Evolutionary conservation across 2,329 filamentous ascomycete genomes (phyloP), one percentile per base, ranked within the genome.

Genomic region (Penicillium sp.): DNA sequence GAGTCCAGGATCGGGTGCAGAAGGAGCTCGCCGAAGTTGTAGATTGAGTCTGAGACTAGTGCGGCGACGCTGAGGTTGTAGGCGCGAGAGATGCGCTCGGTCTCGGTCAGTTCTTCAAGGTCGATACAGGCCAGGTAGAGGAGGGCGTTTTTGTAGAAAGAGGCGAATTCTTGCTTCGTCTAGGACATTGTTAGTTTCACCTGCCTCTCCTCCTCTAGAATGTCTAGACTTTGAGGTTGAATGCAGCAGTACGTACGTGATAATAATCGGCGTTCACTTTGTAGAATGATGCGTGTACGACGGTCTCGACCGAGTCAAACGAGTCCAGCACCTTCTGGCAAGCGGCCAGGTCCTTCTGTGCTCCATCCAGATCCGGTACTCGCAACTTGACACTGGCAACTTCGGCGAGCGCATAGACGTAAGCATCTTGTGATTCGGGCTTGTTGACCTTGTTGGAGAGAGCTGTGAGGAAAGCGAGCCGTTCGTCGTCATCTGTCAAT

Each of bases 11-110:
- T 96, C 3, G 95, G 95, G 77, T 99, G 95, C 68, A 99, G 86
- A 35, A 99, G 87, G n/a, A 99, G 89, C 83, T 99, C 95, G 77
- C 95, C 95, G 71, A 99, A 99, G 83, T 99, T 99, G 87, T 99
- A 98, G 81, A 98, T 99, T 71, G 88, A 92, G 73, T 94, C 91
- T 54, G 93, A 97, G 42, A 97, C 91, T 8, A 99, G 85, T 10
- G 95, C 95, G 30, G 95, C 93, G 57, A 98, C 89, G 73, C 91
- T 91, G 64, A 99, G 88, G 76, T 97, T 93, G 80, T 97, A 96
- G 48, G 95, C 95, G 70, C 94, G 89, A 61, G 85, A 85, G 76
- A 89, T 89, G 71, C 91, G 89, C 77, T 99, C 93, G 57, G 85
- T 82, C 57, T 87, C 81, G 46, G 88, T 84, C 60, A 99, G 84